These are phyloP conservation scores for Fusarium incarnatum DNA, from an alignment of 2,329 filamentous ascomycete genomes.

Conservation along the genomic window DNA sequence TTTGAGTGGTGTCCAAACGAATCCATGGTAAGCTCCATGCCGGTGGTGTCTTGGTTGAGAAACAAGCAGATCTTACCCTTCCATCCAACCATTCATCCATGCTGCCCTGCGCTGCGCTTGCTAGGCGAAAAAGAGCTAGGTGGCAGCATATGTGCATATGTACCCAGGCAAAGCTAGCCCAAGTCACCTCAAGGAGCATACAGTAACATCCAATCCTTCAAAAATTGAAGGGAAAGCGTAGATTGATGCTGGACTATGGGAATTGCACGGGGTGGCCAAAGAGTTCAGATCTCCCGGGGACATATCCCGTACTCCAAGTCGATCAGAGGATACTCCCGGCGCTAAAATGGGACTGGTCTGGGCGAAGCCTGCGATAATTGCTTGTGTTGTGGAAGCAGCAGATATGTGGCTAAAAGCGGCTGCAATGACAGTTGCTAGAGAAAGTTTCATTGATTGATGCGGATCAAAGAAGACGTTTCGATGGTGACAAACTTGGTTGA, in stretches of 20 bases:
- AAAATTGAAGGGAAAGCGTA: not conserved
- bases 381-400: not conserved
- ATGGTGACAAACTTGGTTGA: not conserved
- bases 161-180: not conserved
- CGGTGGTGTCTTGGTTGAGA: constrained; percentile 13
- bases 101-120: not conserved
- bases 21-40: constrained; percentile 24
- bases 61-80: not conserved
- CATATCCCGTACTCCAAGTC: constrained; percentile 22
- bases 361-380: constrained; percentile 21
- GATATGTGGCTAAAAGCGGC: constrained; percentile 1
- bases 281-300: constrained; percentile 34
- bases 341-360: constrained; percentile 31
- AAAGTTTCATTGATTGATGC: not conserved
- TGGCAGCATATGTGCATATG: not conserved
- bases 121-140: not conserved
- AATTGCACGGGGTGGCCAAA: constrained; percentile 30
- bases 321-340: constrained; percentile 41
- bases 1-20: not conserved
- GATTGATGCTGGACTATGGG: constrained; percentile 1
- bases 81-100: not conserved
- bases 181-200: not conserved
- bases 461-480: not conserved
- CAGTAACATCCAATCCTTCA: not conserved
- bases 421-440: not conserved